phyloP scores from a whole-genome alignment of 768 basidiomycete genomes.

The Termitomyces sp. region DNA sequence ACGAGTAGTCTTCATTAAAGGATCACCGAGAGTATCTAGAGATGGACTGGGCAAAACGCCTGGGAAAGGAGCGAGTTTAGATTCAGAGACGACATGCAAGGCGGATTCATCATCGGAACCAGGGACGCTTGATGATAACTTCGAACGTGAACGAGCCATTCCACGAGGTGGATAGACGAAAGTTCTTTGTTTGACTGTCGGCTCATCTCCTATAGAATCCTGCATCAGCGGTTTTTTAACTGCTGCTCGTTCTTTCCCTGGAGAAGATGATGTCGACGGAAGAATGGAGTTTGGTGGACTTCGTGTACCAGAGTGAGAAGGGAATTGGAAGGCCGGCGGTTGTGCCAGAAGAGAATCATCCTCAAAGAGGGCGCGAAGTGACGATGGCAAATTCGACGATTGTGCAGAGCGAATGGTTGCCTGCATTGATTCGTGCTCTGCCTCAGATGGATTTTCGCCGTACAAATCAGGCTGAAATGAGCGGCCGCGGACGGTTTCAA shows the following conservation, averaged over 20 bases:
- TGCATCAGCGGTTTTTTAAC: conserved; percentile 24
- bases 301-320: conserved; percentile 21
- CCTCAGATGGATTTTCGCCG: conserved; percentile 16
- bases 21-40: conserved; percentile 4
- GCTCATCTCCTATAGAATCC: conserved; percentile 22
- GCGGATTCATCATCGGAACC: conserved; percentile 23
- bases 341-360: conserved; percentile 41
- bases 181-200: conserved; percentile 40
- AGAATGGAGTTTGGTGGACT: conserved; percentile 20
- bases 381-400: conserved; percentile 63
- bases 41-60: conserved; percentile 8
- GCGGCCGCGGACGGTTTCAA: conserved; percentile 62
- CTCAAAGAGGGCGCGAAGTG: conserved; percentile 77
- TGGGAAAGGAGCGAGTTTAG: conserved; percentile 2
- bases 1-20: background rate
- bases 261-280: conserved; percentile 28
- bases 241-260: conserved; percentile 28
- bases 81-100: background rate
- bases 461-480: conserved; percentile 14
- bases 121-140: conserved; percentile 22
- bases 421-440: conserved; percentile 22
- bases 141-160: conserved; percentile 27
- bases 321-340: conserved; percentile 29
- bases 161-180: conserved; percentile 55
- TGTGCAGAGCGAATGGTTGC: conserved; percentile 45